Base-by-base conservation (phyloP, 805 yeast species). In the Kuraishia floccosa region DNA sequence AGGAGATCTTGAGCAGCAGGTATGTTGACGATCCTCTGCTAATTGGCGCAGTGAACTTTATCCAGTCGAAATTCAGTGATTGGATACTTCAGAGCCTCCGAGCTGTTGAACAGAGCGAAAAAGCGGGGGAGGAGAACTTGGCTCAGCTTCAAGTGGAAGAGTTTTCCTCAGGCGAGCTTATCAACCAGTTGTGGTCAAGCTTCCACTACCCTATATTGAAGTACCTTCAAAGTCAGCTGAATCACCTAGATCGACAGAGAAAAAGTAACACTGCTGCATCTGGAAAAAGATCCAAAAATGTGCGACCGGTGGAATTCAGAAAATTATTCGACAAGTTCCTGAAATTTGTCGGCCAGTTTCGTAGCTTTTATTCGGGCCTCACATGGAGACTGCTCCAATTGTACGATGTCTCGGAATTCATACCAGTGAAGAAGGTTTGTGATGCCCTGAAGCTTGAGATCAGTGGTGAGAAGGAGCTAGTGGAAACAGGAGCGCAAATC, bases 171-270 rank as follows among this genome's bases (percentile, higher is more conserved):
- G 50, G 41, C 25, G 44, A 47, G 2, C 49, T 68, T 5, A 58
- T 78, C 13, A 78, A 72, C 31, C 41, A 48, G 4, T 49, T 73
- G 14, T 79, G 86, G 86, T 46, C 58, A 20, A 70, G 71, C 4
- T 62, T 79, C 38, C 79, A 74, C 40, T 72, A 74, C 41, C 84
- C 84, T 2, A 65, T 72, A 2, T 62, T 77, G 37, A 76, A 73
- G 40, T 64, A 64, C 45, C 76, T 65, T 41, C 74, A 69, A 43
- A 41, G 48, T 8, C 59, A 54, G 43, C 50, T 56, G 32, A 38
- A 41, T 15, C 30, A 35, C 8, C 18, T 47, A 4, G 31, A 40
- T 14, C 30, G 19, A 11, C 30, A 19, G 14, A 28, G 25, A 9
- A 18, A 26, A 16, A 12, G 27, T 8, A 31, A 25, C 20, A 17